A percentile compares a stretch with the other conserved stretches of the same genome.
These are phyloP conservation scores for Avena atlantica DNA, from an alignment of 176 grass and related monocot genomes.

Conservation along the genomic window DNA sequence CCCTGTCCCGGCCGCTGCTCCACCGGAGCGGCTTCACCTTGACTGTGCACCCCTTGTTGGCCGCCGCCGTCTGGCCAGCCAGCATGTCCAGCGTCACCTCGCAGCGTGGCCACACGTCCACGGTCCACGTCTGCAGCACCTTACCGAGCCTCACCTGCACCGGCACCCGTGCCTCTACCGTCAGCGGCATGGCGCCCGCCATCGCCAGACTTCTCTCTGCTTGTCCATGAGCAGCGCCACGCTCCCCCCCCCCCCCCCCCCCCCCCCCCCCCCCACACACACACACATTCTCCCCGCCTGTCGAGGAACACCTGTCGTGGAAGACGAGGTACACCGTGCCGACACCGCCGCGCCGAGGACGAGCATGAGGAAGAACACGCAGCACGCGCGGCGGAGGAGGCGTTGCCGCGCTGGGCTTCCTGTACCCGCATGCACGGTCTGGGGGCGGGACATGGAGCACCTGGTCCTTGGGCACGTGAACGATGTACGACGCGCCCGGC, in stretches of 20 bases:
- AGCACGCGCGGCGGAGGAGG: constrained; percentile 37
- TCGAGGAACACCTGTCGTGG: constrained; percentile 56
- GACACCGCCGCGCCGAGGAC: constrained; percentile 39
- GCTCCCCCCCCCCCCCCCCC: not conserved
- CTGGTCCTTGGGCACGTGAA: constrained; percentile 84
- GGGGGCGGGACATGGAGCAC: constrained; percentile 20
- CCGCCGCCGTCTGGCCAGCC: constrained; percentile 5
- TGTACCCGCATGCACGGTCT: constrained; percentile 48
- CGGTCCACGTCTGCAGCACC: constrained; percentile 66
- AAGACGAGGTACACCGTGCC: constrained; percentile 56
- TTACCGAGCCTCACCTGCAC: constrained; percentile 59
- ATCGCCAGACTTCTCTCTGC: constrained; percentile 28
- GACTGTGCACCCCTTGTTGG: constrained; percentile 40
- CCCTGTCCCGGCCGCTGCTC: not conserved
- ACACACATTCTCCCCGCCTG: not conserved
- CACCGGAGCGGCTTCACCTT: constrained; percentile 56
- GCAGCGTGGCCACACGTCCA: constrained; percentile 66
- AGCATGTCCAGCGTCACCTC: constrained; percentile 65
- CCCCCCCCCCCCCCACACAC: too few species aligned
- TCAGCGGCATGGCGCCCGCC: not conserved
- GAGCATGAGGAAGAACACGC: constrained; percentile 18
- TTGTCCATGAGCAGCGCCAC: constrained; percentile 45
- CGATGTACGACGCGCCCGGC: constrained; percentile 65
- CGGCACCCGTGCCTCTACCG: constrained; percentile 44
- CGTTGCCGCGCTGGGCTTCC: too few species aligned